Evolutionary conservation across 192 early-diverging fungal species (phyloP), one percentile per base, ranked within the genome.

Genomic region (Funneliformis geosporum): DNA sequence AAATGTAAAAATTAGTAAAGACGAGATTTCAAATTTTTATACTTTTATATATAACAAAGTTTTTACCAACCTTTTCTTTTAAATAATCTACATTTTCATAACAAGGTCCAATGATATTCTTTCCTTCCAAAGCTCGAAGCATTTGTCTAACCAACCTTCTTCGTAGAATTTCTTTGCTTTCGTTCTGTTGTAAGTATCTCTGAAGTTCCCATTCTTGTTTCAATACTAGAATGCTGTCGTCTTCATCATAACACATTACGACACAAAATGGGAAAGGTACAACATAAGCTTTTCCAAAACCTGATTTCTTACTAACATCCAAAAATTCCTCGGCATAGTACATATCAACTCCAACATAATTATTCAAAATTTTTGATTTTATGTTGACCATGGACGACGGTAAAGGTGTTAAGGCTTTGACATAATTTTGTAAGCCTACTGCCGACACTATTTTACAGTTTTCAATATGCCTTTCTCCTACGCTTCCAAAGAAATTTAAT

Each of bases 231-330:
- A 86, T 82, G 18, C 77, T 81, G 21, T 87, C 86, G 16, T 86
- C 84, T 59, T 92, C 91, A 79, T 92, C 91, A 82, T 91, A 92
- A 2, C 87, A 83, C 81, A 92, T 88, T 47, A 90, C 90, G 40
- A 91, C 86, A 39, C 87, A 89, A 64, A 92, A 92, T 14, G 91
- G 91, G 65, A 92, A 92, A 8, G 91, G 90, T 76, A 92, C 74
- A 4, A 89, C 87, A 59, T 89, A 89, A 0, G 86, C 85, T 79
- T 87, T 88, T 61, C 91, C 91, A 55, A 92, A 92, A 75, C 85
- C 88, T 72, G 91, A 86, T 50, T 75, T 85, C 60, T 89, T 83
- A 44, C 85, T 85, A 12, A 76, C 72, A 8, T 75, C 50, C 75
- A 84, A 76, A 2, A 83, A 83, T 65, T 84, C 88, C 23, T 90